phyloP scores from a whole-genome alignment of 177 flowering plant species.

The Vitis hybrid region DNA sequence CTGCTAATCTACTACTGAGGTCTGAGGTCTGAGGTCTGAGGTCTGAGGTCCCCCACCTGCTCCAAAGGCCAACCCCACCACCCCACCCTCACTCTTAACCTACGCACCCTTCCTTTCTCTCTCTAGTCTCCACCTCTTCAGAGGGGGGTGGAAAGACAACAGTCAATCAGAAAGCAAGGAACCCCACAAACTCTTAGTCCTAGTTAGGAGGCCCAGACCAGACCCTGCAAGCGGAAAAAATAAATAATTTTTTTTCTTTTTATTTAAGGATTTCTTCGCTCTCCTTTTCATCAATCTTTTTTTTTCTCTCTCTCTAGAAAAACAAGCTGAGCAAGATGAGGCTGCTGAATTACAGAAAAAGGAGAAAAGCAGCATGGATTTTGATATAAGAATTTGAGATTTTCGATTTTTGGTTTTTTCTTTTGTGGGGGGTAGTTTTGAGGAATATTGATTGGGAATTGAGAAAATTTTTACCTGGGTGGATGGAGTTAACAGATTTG shows the following conservation, averaged over 20 bases:
- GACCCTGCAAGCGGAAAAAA: slow-evolving; percentile 3
- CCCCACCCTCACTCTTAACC: slow-evolving; percentile 7
- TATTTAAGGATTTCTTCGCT: too few species aligned
- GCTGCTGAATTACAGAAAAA: neutral
- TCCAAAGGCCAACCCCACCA: neutral
- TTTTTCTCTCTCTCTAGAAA: too few species aligned
- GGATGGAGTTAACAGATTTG: slow-evolving; percentile 42
- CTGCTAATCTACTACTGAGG: neutral
- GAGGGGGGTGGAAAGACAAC: slow-evolving; percentile 17
- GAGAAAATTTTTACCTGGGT: slow-evolving; percentile 7
- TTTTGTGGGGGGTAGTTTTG: too few species aligned
- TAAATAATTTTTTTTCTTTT: slow-evolving; percentile 1
- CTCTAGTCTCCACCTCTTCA: slow-evolving; percentile 3
- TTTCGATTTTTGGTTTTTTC: too few species aligned
- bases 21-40: neutral
- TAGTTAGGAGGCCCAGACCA: slow-evolving; percentile 1
- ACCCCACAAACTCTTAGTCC: slow-evolving; percentile 34
- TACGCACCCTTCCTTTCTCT: slow-evolving; percentile 17
- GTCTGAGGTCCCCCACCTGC: slow-evolving; percentile 14
- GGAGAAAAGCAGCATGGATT: too few species aligned
- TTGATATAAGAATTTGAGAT: too few species aligned
- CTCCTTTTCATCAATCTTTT: too few species aligned
- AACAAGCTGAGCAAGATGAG: neutral
- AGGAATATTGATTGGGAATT: neutral
- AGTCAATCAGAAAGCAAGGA: slow-evolving; percentile 37